Evolutionary conservation across 495 filamentous ascomycete species (phyloP).

Genomic region (Aspergillus ostianus): DNA sequence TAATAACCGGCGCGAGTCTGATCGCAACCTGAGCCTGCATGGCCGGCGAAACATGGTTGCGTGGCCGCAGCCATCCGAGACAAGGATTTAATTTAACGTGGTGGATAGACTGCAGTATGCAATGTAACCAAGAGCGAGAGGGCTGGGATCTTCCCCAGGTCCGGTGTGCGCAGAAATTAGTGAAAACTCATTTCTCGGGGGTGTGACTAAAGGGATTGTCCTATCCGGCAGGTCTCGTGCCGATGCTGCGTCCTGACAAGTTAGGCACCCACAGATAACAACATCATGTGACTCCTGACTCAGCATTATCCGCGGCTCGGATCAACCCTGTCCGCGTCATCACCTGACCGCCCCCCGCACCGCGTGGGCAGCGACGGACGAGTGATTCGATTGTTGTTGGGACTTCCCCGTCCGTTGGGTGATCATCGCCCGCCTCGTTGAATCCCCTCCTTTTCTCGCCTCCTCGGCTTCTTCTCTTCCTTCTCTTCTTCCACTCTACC

Average conservation of each 20-base stretch:
- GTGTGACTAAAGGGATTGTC: too few species aligned
- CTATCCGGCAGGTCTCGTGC: neutral
- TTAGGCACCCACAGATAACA: neutral
- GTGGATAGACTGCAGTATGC: neutral
- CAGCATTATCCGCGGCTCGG: too few species aligned
- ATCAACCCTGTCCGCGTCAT: too few species aligned
- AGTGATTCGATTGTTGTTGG: neutral
- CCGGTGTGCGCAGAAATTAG: too few species aligned
- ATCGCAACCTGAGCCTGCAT: too few species aligned
- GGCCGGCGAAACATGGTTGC: too few species aligned
- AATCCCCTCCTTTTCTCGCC: slow-evolving; percentile 13
- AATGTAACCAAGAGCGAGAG: neutral
- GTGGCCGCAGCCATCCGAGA: neutral
- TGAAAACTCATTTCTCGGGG: too few species aligned
- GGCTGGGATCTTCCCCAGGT: neutral
- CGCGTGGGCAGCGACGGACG: too few species aligned
- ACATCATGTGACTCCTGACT: neutral
- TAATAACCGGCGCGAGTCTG: neutral
- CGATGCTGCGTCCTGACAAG: neutral
- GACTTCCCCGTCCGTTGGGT: slow-evolving; percentile 11
- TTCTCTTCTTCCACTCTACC: neutral
- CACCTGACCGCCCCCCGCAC: too few species aligned
- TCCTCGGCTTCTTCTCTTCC: neutral
- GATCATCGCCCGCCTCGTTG: slow-evolving; percentile 15
- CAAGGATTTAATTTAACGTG: neutral